Evolutionary conservation across 345 rosid genomes (phyloP).

Genomic region (Salix viminalis): DNA sequence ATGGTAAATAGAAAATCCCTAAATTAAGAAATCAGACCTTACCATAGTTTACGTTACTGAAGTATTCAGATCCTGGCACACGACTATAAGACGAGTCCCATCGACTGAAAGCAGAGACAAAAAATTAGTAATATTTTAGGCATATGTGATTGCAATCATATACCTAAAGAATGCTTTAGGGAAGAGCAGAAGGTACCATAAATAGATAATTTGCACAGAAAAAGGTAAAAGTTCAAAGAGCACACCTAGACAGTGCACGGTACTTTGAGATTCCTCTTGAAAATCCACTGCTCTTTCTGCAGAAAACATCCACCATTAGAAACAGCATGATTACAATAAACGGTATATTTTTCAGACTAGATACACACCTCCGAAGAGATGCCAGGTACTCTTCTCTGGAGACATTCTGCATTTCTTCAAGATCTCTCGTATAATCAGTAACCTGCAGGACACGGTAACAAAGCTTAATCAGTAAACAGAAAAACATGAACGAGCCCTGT

Average conservation of each 20-base stretch:
- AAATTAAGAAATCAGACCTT: conserved; percentile 15
- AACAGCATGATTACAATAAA: conserved; percentile 10
- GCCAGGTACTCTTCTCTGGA: conserved; percentile 95
- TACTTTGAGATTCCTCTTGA: conserved; percentile 93
- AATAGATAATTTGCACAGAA: background rate
- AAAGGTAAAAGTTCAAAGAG: background rate
- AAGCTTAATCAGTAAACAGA: background rate
- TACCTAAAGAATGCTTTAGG: background rate
- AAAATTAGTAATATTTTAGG: conserved; percentile 7
- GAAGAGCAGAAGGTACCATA: background rate
- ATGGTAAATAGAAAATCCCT: conserved; percentile 1
- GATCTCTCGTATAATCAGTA: conserved; percentile 87
- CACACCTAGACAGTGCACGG: conserved; percentile 89
- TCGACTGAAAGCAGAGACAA: conserved; percentile 37
- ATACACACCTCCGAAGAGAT: conserved; percentile 76
- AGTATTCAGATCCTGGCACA: conserved; percentile 76
- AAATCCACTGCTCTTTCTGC: conserved; percentile 97
- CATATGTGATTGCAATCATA: background rate
- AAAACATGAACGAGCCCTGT: background rate
- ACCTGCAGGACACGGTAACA: conserved; percentile 45
- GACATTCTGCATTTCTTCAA: conserved; percentile 95
- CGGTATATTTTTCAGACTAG: conserved; percentile 12
- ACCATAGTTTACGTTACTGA: conserved; percentile 63
- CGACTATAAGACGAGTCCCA: conserved; percentile 85
- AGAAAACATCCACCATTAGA: conserved; percentile 31